Base-by-base conservation (phyloP, 1,284 basidiomycete genomes). In the Calocybe gambosa region DNA sequence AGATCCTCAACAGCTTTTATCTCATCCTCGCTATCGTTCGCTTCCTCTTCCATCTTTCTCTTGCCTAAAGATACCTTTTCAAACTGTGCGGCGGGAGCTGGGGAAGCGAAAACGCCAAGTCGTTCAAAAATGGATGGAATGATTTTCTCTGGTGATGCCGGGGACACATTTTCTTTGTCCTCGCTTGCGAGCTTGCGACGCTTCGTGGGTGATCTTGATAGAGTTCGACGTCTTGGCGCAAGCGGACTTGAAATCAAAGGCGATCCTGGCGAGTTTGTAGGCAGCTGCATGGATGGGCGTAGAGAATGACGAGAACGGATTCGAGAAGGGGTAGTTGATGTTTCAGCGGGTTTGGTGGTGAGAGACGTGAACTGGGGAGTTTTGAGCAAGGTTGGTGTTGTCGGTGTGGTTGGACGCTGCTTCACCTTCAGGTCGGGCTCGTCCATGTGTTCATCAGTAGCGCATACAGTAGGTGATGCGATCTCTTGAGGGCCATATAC, bases 111-210 rank as follows among this genome's bases (percentile, higher is more conserved):
- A 1, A 37, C 16, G 16, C 56, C 55, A 26, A 66, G 62, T 12
- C 63, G 57, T 31, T 64, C 66, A 9, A 56, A 47, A 6, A 64
- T 60, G 15, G 61, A 54, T 16, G 49, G 34, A 18, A 51, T 34
- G 21, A 39, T 23, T 26, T 23, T 10, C 23, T 43, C 47, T 20
- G 47, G 26, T 25, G 25, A 46, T 28, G 63, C 9, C 9, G 25
- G 63, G 64, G 61, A 62, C 31, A 53, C 39, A 38, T 63, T 62
- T 51, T 67, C 64, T 45, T 71, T 71, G 41, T 59, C 58, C 9
- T 48, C 56, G 16, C 50, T 43, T 20, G 51, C 52, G 19, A 65
- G 43, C 34, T 59, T 63, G 33, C 68, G 59, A 21, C 63, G 57
- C 46, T 67, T 69, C 34, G 39, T 31, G n/a, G 55, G 52, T n/a